Conservation (phyloP, 148 eudicot genomes). For the Fagopyrum tataricum region DNA sequence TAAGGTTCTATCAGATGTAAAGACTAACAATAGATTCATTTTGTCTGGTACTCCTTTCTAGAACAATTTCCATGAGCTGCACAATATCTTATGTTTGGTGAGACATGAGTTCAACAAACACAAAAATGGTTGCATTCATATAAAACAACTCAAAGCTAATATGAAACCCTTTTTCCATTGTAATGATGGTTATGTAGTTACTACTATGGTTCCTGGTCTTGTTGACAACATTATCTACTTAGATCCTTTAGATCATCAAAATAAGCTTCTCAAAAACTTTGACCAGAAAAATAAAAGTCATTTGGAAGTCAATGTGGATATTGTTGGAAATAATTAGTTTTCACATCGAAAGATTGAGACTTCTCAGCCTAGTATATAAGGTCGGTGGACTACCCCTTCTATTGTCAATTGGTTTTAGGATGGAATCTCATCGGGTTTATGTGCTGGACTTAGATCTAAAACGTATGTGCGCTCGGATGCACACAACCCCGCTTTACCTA, state of each 20-base stretch:
- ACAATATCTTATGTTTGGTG: constrained; percentile 50
- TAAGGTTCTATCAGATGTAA: constrained; percentile 40
- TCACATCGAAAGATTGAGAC: too few relatives aligned
- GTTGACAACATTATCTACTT: not conserved
- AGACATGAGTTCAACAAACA: constrained; percentile 36
- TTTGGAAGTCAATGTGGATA: not conserved
- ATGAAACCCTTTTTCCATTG: not conserved
- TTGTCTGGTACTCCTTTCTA: constrained; percentile 94
- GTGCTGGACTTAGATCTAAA: too few relatives aligned
- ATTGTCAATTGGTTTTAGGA: too few relatives aligned
- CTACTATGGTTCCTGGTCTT: not conserved
- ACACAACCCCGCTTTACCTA: too few relatives aligned
- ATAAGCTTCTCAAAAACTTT: not conserved
- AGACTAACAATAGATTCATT: constrained; percentile 52
- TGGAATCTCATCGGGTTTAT: too few relatives aligned
- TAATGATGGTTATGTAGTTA: not conserved
- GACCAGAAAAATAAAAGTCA: not conserved
- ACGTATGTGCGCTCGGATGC: too few relatives aligned
- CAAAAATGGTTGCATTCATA: not conserved
- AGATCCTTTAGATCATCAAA: not conserved
- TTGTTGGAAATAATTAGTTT: too few relatives aligned
- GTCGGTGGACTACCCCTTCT: too few relatives aligned
- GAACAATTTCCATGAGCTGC: constrained; percentile 67
- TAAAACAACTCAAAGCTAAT: not conserved
- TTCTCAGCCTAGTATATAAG: too few relatives aligned